These are phyloP conservation scores for Saccharomycopsis sp. DNA, from an alignment of 805 yeast genomes.

Conservation along the genomic window DNA sequence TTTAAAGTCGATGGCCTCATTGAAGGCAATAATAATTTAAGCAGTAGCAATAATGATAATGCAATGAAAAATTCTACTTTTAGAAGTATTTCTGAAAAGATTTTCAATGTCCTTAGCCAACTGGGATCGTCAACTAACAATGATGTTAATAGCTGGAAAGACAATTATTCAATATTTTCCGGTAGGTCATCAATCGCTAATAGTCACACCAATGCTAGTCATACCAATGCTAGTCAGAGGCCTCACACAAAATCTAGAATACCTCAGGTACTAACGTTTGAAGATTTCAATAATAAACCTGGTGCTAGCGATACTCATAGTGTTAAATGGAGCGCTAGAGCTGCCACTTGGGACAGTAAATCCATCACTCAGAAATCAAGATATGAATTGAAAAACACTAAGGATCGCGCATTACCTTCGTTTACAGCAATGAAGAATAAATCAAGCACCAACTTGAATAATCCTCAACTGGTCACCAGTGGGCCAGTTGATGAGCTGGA, in stretches of 20 bases:
- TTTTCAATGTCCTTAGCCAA: too few relatives aligned
- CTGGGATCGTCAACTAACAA: too few relatives aligned
- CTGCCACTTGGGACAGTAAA: background rate
- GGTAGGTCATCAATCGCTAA: too few relatives aligned
- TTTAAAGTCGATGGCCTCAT: background rate
- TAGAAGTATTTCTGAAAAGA: conserved; percentile 1
- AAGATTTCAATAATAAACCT: too few relatives aligned
- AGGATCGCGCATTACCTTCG: conserved; percentile 11
- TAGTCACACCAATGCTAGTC: too few relatives aligned
- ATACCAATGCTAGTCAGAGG: too few relatives aligned
- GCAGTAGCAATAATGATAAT: background rate
- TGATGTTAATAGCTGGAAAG: too few relatives aligned
- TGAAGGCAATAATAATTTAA: background rate
- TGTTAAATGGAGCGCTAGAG: background rate
- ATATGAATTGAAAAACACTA: conserved; percentile 4
- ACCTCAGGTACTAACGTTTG: too few relatives aligned
- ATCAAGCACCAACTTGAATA: conserved; percentile 27
- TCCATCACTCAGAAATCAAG: background rate
- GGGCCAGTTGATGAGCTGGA: background rate
- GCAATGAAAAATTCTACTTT: background rate
- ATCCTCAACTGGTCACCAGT: background rate
- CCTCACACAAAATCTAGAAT: too few relatives aligned
- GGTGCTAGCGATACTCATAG: too few relatives aligned
- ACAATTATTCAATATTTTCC: too few relatives aligned
- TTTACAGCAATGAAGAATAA: background rate